phyloP scores from a whole-genome alignment of 768 basidiomycete genomes.

The Megacollybia marginata region DNA sequence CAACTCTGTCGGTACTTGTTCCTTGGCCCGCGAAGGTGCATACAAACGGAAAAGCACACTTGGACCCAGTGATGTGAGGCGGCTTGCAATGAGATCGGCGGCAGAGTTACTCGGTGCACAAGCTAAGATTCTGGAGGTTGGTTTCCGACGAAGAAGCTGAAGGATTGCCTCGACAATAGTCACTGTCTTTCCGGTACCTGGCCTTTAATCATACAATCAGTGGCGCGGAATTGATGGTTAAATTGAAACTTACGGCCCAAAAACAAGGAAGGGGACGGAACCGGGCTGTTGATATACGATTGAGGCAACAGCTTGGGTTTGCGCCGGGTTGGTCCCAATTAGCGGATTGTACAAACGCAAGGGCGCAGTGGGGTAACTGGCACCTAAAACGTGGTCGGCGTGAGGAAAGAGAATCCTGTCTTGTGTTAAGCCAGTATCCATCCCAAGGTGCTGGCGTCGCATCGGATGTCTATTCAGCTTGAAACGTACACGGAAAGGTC shows the following conservation, averaged over 20 bases:
- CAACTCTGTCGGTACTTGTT: conserved; percentile 30
- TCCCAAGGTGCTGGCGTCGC: conserved; percentile 52
- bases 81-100: conserved; percentile 46
- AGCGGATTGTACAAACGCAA: conserved; percentile 16
- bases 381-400: conserved; percentile 18
- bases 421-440: conserved; percentile 36
- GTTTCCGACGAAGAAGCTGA: conserved; percentile 39
- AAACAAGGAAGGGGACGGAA: conserved; percentile 48
- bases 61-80: conserved; percentile 19
- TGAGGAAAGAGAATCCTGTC: conserved; percentile 45
- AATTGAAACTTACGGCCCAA: conserved; percentile 48
- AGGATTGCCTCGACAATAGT: conserved; percentile 57
- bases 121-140: conserved; percentile 42
- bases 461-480: conserved; percentile 49
- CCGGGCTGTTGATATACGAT: conserved; percentile 39
- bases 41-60: conserved; percentile 49
- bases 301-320: conserved; percentile 42
- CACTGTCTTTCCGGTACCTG: conserved; percentile 64
- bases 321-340: conserved; percentile 36
- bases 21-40: conserved; percentile 33
- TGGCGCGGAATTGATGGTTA: background rate
- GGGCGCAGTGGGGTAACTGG: conserved; percentile 18
- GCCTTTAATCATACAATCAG: conserved; percentile 21
- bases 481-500: conserved; percentile 45
- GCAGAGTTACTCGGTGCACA: conserved; percentile 68